Conservation (phyloP, 495 filamentous ascomycete genomes). For the Neurospora intermedia region DNA sequence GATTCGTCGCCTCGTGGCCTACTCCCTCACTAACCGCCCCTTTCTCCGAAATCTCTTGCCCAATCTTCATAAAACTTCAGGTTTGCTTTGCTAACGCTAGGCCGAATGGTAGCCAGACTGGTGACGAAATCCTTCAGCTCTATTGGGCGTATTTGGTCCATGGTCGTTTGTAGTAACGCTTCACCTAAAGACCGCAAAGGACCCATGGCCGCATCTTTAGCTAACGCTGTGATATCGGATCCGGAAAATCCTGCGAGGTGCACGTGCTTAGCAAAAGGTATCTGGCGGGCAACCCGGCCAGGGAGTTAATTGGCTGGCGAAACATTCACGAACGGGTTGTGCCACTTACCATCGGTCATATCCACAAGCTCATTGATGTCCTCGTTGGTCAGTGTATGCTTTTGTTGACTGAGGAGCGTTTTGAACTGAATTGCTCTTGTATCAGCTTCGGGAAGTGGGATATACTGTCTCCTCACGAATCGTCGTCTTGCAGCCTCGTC, state of each 20-base stretch:
- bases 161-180: conserved; percentile 75
- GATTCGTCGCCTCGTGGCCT: neutral
- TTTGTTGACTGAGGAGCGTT: conserved; percentile 74
- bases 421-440: conserved; percentile 69
- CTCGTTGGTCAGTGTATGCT: conserved; percentile 60
- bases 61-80: conserved; percentile 86
- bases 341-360: conserved; percentile 67
- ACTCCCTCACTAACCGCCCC: conserved; percentile 52
- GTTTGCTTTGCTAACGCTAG: conserved; percentile 79
- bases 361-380: conserved; percentile 72
- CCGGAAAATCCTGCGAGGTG: conserved; percentile 71
- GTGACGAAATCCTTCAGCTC: conserved; percentile 72
- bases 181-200: conserved; percentile 87
- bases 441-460: conserved; percentile 77
- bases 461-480: conserved; percentile 93
- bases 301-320: neutral
- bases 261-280: neutral
- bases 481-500: conserved; percentile 87
- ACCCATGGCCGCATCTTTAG: conserved; percentile 98
- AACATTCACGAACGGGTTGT: neutral
- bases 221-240: conserved; percentile 92
- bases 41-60: conserved; percentile 86
- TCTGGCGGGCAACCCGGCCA: neutral
- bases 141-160: conserved; percentile 89
- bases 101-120: conserved; percentile 76